phyloP scores from a whole-genome alignment of 2,329 filamentous ascomycete species.

The Scytalidium lignicola region DNA sequence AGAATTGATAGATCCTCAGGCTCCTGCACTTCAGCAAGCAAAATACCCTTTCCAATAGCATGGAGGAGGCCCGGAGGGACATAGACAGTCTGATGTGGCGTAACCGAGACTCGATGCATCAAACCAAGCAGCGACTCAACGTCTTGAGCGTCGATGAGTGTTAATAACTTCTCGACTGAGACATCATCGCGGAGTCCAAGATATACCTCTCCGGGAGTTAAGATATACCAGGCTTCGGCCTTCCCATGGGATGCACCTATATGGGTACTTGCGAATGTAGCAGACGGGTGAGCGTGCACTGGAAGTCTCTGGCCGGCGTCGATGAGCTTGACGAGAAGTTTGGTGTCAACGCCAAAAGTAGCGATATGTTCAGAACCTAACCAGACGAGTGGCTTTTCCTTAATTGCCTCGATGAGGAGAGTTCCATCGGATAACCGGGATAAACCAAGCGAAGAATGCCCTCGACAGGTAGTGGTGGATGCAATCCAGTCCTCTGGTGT shows the following conservation, averaged over 20 bases:
- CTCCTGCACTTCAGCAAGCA: constrained; percentile 5
- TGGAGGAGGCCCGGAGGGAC: constrained; percentile 3
- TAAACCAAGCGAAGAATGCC: not conserved
- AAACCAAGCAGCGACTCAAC: constrained; percentile 1
- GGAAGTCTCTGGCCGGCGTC: constrained; percentile 6
- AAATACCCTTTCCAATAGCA: constrained; percentile 3
- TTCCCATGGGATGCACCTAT: constrained; percentile 3
- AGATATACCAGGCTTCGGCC: constrained; percentile 6
- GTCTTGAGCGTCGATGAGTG: constrained; percentile 2
- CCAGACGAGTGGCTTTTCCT: constrained; percentile 1
- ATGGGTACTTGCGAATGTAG: not conserved
- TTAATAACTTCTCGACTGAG: not conserved
- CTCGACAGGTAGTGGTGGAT: not conserved
- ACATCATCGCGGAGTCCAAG: constrained; percentile 3
- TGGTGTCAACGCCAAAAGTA: constrained; percentile 1
- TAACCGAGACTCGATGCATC: constrained; percentile 4
- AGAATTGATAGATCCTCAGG: constrained; percentile 2
- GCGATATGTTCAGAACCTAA: constrained; percentile 2
- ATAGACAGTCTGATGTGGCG: constrained; percentile 4
- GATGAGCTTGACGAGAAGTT: constrained; percentile 6
- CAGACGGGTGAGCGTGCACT: constrained; percentile 4
- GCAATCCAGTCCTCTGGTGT: constrained; percentile 5
- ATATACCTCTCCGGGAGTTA: constrained; percentile 2
- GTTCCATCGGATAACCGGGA: not conserved
- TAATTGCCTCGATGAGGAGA: constrained; percentile 3